Conservation (phyloP, 768 basidiomycete species). For the Sarcodon aspratus region DNA sequence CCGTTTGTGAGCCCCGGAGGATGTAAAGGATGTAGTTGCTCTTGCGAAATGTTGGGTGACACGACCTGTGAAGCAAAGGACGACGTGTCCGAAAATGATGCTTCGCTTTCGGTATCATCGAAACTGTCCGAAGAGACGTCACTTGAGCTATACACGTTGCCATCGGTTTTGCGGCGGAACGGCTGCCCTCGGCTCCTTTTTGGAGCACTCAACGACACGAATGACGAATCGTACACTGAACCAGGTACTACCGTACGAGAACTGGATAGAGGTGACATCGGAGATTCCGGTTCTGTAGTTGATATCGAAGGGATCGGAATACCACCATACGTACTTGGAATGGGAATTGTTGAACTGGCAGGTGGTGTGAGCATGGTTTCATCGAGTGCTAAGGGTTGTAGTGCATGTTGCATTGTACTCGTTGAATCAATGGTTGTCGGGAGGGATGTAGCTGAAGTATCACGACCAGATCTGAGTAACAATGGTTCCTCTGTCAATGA, state of each 20-base stretch:
- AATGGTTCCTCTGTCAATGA: conserved; percentile 14
- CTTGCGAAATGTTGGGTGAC: conserved; percentile 14
- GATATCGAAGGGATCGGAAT: conserved; percentile 44
- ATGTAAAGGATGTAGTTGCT: background rate
- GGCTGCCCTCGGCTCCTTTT: conserved; percentile 9
- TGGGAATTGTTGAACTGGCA: conserved; percentile 7
- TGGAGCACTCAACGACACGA: conserved; percentile 19
- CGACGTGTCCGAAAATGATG: conserved; percentile 24
- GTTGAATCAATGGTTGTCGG: conserved; percentile 13
- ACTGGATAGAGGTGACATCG: conserved; percentile 7
- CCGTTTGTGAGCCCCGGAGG: background rate
- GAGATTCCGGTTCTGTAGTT: conserved; percentile 34
- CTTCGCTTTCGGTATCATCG: conserved; percentile 14
- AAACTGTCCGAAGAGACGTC: conserved; percentile 13
- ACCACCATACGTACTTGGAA: conserved; percentile 22
- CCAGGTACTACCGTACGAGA: background rate
- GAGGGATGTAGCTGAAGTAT: conserved; percentile 10
- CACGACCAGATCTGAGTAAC: background rate
- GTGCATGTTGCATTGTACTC: background rate
- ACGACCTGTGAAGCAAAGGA: conserved; percentile 12
- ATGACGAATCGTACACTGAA: conserved; percentile 1
- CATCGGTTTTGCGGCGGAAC: conserved; percentile 4
- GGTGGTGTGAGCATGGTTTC: background rate
- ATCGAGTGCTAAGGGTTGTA: background rate
- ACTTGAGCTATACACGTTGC: conserved; percentile 6